Evolutionary conservation across 129 eudicot genomes (phyloP).

Genomic region (Centella asiatica): DNA sequence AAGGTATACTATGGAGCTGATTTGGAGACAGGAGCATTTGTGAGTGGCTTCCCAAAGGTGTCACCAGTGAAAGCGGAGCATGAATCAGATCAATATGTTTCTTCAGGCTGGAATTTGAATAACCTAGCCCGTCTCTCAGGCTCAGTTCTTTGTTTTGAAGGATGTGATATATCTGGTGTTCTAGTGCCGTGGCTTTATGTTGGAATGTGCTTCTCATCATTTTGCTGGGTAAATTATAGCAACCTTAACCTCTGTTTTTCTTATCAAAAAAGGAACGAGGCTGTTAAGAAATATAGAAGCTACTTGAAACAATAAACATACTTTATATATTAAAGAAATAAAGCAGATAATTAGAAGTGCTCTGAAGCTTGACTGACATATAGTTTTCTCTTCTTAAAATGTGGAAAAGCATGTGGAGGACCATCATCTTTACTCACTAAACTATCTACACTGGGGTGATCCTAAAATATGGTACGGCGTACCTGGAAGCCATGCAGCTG

Average conservation of each 20-base stretch:
- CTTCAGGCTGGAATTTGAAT: conserved; percentile 71
- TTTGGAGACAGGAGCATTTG: conserved; percentile 60
- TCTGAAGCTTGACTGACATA: background rate
- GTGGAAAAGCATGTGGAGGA: conserved; percentile 74
- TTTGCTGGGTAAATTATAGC: conserved; percentile 59
- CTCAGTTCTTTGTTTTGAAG: conserved; percentile 60
- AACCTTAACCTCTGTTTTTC: background rate
- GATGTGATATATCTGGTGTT: conserved; percentile 65
- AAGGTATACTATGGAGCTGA: conserved; percentile 78
- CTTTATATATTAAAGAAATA: background rate
- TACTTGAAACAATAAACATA: background rate
- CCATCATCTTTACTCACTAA: conserved; percentile 75
- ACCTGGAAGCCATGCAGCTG: conserved; percentile 63
- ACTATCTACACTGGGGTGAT: conserved; percentile 76
- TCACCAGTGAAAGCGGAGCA: conserved; percentile 15
- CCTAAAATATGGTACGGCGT: conserved; percentile 84
- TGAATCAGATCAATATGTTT: conserved; percentile 31
- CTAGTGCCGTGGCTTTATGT: conserved; percentile 80
- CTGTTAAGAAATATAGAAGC: background rate
- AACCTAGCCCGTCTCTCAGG: conserved; percentile 64
- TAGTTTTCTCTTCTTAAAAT: background rate
- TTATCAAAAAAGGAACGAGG: background rate
- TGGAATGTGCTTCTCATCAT: conserved; percentile 88
- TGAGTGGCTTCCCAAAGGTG: conserved; percentile 61
- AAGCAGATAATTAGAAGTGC: background rate